phyloP scores from a whole-genome alignment of 1,139 yeast genomes.

The Suhomyces bolitotheri region DNA sequence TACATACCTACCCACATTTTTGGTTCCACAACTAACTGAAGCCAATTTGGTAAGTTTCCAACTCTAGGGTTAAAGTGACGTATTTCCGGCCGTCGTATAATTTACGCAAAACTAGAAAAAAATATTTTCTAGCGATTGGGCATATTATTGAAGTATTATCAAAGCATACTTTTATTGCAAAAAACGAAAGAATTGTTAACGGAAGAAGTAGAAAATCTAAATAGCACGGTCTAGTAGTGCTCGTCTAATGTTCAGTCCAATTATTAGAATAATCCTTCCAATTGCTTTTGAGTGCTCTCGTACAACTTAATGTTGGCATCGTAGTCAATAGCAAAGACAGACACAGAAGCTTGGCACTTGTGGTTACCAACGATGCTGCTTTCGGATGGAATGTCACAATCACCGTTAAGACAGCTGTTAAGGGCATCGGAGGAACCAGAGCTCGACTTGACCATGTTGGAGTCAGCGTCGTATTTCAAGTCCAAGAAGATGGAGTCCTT shows the following conservation, averaged over 20 bases:
- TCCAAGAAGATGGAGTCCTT: constrained; percentile 31
- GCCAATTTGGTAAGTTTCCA: too few relatives aligned
- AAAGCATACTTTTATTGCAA: background rate
- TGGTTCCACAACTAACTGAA: too few relatives aligned
- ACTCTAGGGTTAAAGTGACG: too few relatives aligned
- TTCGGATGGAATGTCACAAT: constrained; percentile 41
- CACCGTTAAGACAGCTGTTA: constrained; percentile 33
- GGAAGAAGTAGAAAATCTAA: background rate
- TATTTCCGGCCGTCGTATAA: too few relatives aligned
- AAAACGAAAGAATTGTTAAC: background rate
- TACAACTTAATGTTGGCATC: constrained; percentile 37
- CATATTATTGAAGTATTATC: background rate
- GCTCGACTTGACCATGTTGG: constrained; percentile 26
- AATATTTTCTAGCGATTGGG: background rate
- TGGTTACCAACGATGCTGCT: constrained; percentile 21
- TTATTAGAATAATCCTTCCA: too few relatives aligned
- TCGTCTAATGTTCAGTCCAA: too few relatives aligned
- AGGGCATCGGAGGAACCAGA: constrained; percentile 20
- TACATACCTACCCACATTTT: too few relatives aligned
- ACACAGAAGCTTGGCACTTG: constrained; percentile 37
- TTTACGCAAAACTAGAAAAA: too few relatives aligned
- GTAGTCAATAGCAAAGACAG: constrained; percentile 44
- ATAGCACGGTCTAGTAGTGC: too few relatives aligned
- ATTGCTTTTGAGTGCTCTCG: too few relatives aligned
- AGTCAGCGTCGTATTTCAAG: constrained; percentile 32